Percentiles rank a stretch among this genome's conserved stretches.
These are phyloP conservation scores for Xylariomycetidae sp. DNA, from an alignment of 2,329 filamentous ascomycete genomes.

Conservation along the genomic window DNA sequence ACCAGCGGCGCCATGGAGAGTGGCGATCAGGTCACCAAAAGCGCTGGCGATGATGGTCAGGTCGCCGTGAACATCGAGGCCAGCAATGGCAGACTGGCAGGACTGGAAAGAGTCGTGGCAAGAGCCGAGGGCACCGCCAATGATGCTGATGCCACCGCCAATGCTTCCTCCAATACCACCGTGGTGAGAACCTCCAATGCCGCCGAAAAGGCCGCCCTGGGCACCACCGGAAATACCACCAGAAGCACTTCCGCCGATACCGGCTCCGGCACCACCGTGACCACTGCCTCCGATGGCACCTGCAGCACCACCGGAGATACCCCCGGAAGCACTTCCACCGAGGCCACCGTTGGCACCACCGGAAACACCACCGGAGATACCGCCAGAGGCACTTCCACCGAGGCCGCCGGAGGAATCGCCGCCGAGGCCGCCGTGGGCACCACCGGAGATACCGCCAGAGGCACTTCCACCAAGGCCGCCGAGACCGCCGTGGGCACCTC, in stretches of 20 bases:
- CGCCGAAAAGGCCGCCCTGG: too few relatives aligned
- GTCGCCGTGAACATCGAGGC: slow-evolving; percentile 4
- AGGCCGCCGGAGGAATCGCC: not conserved
- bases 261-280: too few relatives aligned
- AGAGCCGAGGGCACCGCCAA: slow-evolving; percentile 1
- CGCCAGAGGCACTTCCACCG: not conserved
- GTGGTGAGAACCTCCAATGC: too few relatives aligned
- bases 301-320: too few relatives aligned
- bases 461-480: too few relatives aligned
- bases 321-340: too few relatives aligned
- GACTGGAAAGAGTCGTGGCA: not conserved
- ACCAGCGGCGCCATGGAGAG: slow-evolving; percentile 2
- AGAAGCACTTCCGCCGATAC: not conserved
- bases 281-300: too few relatives aligned
- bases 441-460: too few relatives aligned
- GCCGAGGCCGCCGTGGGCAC: too few relatives aligned
- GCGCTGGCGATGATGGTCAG: slow-evolving; percentile 3
- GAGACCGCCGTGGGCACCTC: too few relatives aligned
- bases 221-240: not conserved
- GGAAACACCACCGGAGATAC: not conserved
- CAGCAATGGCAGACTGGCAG: slow-evolving; percentile 4
- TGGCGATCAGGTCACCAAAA: slow-evolving; percentile 1
- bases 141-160: not conserved
- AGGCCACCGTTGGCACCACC: too few relatives aligned
- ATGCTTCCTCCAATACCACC: not conserved